These are phyloP conservation scores for Durusdinium trenchii DNA, from an alignment of 73 alveolate species.

Conservation along the genomic window DNA sequence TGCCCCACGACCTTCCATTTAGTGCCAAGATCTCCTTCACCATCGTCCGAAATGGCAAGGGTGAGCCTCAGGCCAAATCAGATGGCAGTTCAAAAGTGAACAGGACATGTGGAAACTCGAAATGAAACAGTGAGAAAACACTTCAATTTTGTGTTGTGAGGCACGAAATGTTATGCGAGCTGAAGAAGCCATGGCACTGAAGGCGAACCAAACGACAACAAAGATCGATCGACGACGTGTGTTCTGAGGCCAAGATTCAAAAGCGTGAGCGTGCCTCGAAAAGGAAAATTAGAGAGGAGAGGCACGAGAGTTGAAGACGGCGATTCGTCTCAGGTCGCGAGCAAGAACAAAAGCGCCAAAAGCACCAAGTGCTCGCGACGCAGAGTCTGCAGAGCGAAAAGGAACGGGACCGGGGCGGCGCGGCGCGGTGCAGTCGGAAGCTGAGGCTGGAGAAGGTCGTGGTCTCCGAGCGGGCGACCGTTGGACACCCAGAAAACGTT, in stretches of 20 bases:
- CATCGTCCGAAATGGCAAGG: slow-evolving; percentile 64
- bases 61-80: slow-evolving; percentile 41
- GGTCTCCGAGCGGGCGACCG: no score
- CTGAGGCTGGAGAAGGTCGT: no score
- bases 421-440: no score
- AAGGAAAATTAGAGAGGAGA: no score
- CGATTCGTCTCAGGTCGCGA: no score
- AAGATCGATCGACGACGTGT: neutral
- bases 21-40: slow-evolving; percentile 24
- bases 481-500: no score
- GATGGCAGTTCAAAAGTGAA: neutral
- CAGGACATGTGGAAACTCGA: neutral
- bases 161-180: slow-evolving; percentile 58
- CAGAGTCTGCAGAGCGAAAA: no score
- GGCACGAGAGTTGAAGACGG: no score
- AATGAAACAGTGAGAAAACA: neutral
- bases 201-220: neutral
- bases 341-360: no score
- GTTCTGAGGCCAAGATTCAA: neutral
- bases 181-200: slow-evolving; percentile 46
- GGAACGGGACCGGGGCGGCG: no score
- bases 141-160: neutral
- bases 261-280: slow-evolving; percentile 29
- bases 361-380: no score
- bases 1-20: neutral